These are phyloP conservation scores for Chrysanthemum lavandulifolium DNA, from an alignment of 129 eudicot genomes.

Conservation along the genomic window DNA sequence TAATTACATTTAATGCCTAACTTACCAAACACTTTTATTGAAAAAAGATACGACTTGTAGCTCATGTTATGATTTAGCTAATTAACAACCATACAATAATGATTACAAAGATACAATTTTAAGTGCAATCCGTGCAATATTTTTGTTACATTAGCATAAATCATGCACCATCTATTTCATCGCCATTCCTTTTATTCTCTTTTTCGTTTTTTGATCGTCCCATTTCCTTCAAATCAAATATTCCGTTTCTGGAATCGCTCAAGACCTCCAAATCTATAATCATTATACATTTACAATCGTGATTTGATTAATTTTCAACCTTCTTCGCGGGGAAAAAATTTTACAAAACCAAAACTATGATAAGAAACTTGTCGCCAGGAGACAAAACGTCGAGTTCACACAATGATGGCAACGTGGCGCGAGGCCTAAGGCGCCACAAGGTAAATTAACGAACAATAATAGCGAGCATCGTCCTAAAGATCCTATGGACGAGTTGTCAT, in stretches of 20 bases:
- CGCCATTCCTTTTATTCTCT: conserved; percentile 27
- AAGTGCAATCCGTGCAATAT: too few relatives aligned
- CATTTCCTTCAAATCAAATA: background rate
- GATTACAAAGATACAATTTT: too few relatives aligned
- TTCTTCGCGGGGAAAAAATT: background rate
- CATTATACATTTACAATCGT: background rate
- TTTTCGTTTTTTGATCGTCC: conserved; percentile 24
- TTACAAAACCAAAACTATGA: background rate
- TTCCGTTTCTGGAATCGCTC: background rate
- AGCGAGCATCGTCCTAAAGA: conserved; percentile 18
- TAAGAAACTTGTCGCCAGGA: conserved; percentile 22
- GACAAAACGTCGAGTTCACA: conserved; percentile 18
- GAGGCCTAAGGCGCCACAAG: conserved; percentile 18
- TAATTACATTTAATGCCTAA: too few relatives aligned
- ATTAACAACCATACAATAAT: too few relatives aligned
- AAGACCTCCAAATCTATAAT: conserved; percentile 8
- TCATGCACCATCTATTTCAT: conserved; percentile 36
- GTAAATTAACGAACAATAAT: conserved; percentile 12
- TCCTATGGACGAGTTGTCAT: conserved; percentile 35
- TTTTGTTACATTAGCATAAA: conserved; percentile 14
- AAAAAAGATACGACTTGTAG: too few relatives aligned
- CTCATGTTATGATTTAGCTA: too few relatives aligned
- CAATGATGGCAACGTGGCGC: conserved; percentile 25
- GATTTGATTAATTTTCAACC: background rate
- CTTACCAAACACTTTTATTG: too few relatives aligned